Base-by-base conservation (phyloP, 2,329 filamentous ascomycete species). In the Penicillium sp. region DNA sequence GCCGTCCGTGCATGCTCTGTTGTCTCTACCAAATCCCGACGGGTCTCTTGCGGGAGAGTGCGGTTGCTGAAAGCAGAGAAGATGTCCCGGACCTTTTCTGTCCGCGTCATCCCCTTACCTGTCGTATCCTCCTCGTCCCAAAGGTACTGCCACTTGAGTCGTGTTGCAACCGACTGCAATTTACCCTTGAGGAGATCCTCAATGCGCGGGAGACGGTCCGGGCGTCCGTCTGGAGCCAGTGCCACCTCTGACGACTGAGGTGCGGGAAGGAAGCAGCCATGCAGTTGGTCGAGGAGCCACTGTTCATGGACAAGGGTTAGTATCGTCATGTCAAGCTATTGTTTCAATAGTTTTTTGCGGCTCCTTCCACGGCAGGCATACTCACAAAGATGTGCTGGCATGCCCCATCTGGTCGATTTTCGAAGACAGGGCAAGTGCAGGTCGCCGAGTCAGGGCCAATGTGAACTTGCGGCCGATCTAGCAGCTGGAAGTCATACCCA, bases 321-420 rank as follows among this genome's bases (percentile, higher is more conserved):
- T 32, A 40, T 35, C 34, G 35, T n/a, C 29, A 35, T 30, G 49
- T 18, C n/a, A 36, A 44, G 6, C 18, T n/a, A 7, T 27, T 13
- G 4, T 40, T n/a, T 30, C 23, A 9, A n/a, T n/a, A n/a, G n/a
- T n/a, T n/a, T 51, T 19, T 39, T 34, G 23, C 7, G 13, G 13
- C 4, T 5, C 18, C 13, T 16, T 23, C 36, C 26, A 9, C 29
- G 29, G 40, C 29, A 34, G 29, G 27, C 5, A 30, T 26, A 68
- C 73, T 70, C 57, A 76, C 74, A 60, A 73, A 76, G 38, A 76
- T 74, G 62, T 76, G 74, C 43, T 73, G 71, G 51, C 74, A 76
- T 13, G 73, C 72, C 45, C 66, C 63, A 27, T 65, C 60, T 4
- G 67, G 60, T 16, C 56, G 63, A 44, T 61, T 57, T 29, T 60